Conservation (phyloP, 108 stramenopile genomes). For the Bacterosira constricta region DNA sequence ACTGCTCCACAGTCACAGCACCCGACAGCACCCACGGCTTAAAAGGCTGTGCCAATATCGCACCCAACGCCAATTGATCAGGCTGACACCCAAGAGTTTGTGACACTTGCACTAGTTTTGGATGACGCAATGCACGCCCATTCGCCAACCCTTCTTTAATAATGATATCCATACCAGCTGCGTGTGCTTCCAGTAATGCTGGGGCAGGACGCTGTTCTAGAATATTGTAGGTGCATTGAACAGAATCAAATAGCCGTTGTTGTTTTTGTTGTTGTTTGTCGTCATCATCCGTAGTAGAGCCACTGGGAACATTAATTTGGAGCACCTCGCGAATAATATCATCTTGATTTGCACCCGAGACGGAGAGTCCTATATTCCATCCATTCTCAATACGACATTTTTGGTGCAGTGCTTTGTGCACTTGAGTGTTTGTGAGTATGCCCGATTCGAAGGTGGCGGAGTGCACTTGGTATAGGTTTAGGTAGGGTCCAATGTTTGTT, state of each 20-base stretch:
- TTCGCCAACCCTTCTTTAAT: constrained; percentile 87
- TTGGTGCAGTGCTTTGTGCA: constrained; percentile 58
- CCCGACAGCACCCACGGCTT: constrained; percentile 71
- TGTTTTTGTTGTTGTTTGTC: constrained; percentile 7
- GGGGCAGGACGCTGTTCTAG: constrained; percentile 66
- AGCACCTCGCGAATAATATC: constrained; percentile 62
- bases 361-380: constrained; percentile 75
- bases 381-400: constrained; percentile 57
- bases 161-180: constrained; percentile 72
- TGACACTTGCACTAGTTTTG: constrained; percentile 38
- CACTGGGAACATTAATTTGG: constrained; percentile 41
- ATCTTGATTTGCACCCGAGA: constrained; percentile 68
- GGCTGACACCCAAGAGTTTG: constrained; percentile 52
- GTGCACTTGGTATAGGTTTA: constrained; percentile 79
- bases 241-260: constrained; percentile 71
- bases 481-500: constrained; percentile 59
- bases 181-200: constrained; percentile 59
- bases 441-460: constrained; percentile 85
- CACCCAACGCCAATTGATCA: constrained; percentile 72
- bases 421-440: constrained; percentile 53
- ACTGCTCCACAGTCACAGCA: constrained; percentile 69
- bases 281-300: constrained; percentile 2
- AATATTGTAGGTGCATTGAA: constrained; percentile 84
- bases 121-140: constrained; percentile 57
- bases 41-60: constrained; percentile 77